These are phyloP conservation scores for Dichotomocladium elegans DNA, from an alignment of 371 early-diverging fungal species.

Conservation along the genomic window DNA sequence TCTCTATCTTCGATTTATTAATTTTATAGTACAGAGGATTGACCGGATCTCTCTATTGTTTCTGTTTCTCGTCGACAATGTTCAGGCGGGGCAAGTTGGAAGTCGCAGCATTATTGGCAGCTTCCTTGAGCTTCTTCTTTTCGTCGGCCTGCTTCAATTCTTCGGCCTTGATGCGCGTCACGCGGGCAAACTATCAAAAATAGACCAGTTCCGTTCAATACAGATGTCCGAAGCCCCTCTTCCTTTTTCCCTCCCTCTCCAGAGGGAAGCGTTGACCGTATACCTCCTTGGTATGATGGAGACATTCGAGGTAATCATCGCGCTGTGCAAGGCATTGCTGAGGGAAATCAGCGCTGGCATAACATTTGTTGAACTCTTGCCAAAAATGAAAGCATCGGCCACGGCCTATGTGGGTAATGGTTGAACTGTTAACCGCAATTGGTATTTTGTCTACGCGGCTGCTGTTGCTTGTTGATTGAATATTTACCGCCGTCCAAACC, in stretches of 20 bases:
- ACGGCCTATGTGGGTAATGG: conserved; percentile 56
- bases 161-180: conserved; percentile 57
- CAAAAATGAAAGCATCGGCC: conserved; percentile 81
- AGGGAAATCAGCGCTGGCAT: conserved; percentile 66
- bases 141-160: conserved; percentile 57
- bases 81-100: conserved; percentile 56
- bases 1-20: too few species aligned
- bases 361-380: conserved; percentile 86
- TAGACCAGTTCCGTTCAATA: background rate
- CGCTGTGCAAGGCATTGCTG: conserved; percentile 68
- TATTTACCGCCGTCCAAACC: conserved; percentile 42
- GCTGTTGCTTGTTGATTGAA: background rate
- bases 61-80: conserved; percentile 49
- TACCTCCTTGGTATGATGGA: conserved; percentile 82
- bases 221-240: background rate
- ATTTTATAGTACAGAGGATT: too few species aligned
- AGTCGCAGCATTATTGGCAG: conserved; percentile 50
- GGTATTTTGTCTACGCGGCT: background rate
- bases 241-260: background rate
- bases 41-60: conserved; percentile 29
- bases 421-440: background rate
- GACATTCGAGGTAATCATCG: conserved; percentile 81
- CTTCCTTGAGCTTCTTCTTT: conserved; percentile 49
- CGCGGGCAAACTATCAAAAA: conserved; percentile 47
- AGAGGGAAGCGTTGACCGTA: too few species aligned